Percentiles rank a stretch among this genome's conserved stretches.
These are phyloP conservation scores for Metschnikowia vanudenii DNA, from an alignment of 805 yeast species.

Conservation along the genomic window DNA sequence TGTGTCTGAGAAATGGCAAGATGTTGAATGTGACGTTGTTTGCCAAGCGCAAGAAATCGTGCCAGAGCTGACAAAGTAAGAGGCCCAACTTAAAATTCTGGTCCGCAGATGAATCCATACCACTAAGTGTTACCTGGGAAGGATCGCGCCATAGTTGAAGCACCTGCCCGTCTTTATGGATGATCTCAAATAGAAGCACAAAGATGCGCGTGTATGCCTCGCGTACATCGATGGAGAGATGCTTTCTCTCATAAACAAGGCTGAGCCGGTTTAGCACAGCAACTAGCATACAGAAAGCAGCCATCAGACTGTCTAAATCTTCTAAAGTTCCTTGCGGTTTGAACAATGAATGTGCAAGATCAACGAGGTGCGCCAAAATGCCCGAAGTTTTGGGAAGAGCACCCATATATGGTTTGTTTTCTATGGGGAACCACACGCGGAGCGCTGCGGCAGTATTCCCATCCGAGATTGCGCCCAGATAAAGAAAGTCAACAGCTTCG, in stretches of 20 bases:
- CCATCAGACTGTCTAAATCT: constrained; percentile 14
- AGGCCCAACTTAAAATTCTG: constrained; percentile 25
- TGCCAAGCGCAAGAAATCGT: constrained; percentile 31
- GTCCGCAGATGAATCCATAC: constrained; percentile 15
- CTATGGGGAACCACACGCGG: constrained; percentile 27
- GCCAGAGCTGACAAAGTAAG: constrained; percentile 36
- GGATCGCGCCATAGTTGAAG: constrained; percentile 39
- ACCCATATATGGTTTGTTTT: constrained; percentile 4
- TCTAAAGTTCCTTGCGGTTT: neutral
- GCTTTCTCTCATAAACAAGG: constrained; percentile 20
- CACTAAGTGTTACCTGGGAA: constrained; percentile 21
- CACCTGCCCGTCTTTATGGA: constrained; percentile 14
- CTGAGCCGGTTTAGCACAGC: constrained; percentile 26
- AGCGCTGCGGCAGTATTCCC: constrained; percentile 14
- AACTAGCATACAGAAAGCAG: constrained; percentile 12
- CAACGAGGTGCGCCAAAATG: constrained; percentile 2
- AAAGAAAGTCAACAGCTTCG: constrained; percentile 28
- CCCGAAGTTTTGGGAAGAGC: neutral
- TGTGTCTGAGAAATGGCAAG: constrained; percentile 25
- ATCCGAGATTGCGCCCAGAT: neutral
- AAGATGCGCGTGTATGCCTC: constrained; percentile 22
- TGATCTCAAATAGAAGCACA: constrained; percentile 20
- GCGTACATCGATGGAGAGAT: constrained; percentile 16
- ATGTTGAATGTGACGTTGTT: constrained; percentile 28
- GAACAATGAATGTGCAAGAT: constrained; percentile 3